Evolutionary conservation across 164 flowering plant genomes (phyloP).

Genomic region (Piper longum): DNA sequence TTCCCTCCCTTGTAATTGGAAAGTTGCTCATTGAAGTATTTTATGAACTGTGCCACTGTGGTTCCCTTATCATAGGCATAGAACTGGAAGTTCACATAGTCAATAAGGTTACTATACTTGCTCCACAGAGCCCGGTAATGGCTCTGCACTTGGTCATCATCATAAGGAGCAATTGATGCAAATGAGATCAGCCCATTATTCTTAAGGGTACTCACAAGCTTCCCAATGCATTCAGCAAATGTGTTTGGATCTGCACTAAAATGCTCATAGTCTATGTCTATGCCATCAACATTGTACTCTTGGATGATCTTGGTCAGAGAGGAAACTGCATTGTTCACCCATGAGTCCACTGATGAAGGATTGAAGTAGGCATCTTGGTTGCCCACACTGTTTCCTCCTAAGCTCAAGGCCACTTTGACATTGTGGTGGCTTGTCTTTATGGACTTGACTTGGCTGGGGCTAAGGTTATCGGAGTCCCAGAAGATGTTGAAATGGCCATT

Average conservation of each 20-base stretch:
- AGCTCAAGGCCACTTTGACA: slow-evolving; percentile 41
- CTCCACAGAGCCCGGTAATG: slow-evolving; percentile 41
- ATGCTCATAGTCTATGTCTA: slow-evolving; percentile 53
- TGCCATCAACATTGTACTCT: slow-evolving; percentile 31
- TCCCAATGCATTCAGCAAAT: slow-evolving; percentile 41
- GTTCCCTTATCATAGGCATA: slow-evolving; percentile 41
- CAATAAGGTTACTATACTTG: slow-evolving; percentile 26
- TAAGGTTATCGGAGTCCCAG: slow-evolving; percentile 40
- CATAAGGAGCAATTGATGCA: slow-evolving; percentile 48
- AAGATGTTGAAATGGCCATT: slow-evolving; percentile 47
- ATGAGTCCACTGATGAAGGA: slow-evolving; percentile 31
- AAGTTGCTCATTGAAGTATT: slow-evolving; percentile 23
- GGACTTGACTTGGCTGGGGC: slow-evolving; percentile 28
- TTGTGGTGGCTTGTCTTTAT: slow-evolving; percentile 30
- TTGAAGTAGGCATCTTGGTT: slow-evolving; percentile 20
- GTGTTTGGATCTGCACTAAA: slow-evolving; percentile 23
- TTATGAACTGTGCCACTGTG: slow-evolving; percentile 29
- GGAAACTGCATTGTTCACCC: slow-evolving; percentile 56
- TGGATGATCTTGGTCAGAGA: slow-evolving; percentile 40
- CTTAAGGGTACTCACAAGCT: slow-evolving; percentile 26
- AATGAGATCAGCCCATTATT: slow-evolving; percentile 23
- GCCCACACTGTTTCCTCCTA: slow-evolving; percentile 40
- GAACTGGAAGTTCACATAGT: slow-evolving; percentile 51
- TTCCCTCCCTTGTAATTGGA: slow-evolving; percentile 34
- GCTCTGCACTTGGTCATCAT: slow-evolving; percentile 28